These are phyloP conservation scores for Penicillium roqueforti DNA, from an alignment of 495 filamentous ascomycete genomes.

Conservation along the genomic window DNA sequence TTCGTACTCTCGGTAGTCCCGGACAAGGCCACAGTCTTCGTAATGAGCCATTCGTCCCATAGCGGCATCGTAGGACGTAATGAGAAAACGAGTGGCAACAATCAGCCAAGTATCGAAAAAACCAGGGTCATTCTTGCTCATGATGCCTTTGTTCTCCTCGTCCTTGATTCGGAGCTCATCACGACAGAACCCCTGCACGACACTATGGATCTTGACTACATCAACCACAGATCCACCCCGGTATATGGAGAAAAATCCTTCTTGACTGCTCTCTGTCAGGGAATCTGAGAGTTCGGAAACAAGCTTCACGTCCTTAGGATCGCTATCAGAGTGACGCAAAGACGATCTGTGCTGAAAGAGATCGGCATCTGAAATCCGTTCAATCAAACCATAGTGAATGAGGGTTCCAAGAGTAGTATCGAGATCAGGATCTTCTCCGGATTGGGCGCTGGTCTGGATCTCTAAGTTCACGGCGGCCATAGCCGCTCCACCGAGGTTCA, in stretches of 20 bases:
- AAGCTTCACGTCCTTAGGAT: slow-evolving; percentile 21
- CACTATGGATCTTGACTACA: slow-evolving; percentile 69
- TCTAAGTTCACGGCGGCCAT: slow-evolving; percentile 51
- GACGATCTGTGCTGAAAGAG: slow-evolving; percentile 33
- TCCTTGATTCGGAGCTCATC: slow-evolving; percentile 58
- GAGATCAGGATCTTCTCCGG: slow-evolving; percentile 56
- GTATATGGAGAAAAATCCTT: slow-evolving; percentile 38
- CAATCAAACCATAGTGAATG: slow-evolving; percentile 67
- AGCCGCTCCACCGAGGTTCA: slow-evolving; percentile 58
- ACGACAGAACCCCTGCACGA: slow-evolving; percentile 75
- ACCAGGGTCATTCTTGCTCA: slow-evolving; percentile 20
- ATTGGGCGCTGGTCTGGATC: slow-evolving; percentile 39
- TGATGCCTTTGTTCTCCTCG: slow-evolving; percentile 39
- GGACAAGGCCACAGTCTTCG: slow-evolving; percentile 55
- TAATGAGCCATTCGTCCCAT: slow-evolving; percentile 53
- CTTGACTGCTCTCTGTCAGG: slow-evolving; percentile 47
- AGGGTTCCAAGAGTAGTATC: slow-evolving; percentile 65
- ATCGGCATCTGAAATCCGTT: slow-evolving; percentile 43
- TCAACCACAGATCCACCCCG: slow-evolving; percentile 53
- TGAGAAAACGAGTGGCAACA: slow-evolving; percentile 56
- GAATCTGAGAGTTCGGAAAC: slow-evolving; percentile 35
- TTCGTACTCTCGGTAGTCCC: slow-evolving; percentile 67
- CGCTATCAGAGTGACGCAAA: slow-evolving; percentile 22
- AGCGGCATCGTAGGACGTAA: slow-evolving; percentile 58
- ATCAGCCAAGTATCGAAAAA: slow-evolving; percentile 59